phyloP scores from a whole-genome alignment of 768 basidiomycete genomes.

The Boletus rex-veris region DNA sequence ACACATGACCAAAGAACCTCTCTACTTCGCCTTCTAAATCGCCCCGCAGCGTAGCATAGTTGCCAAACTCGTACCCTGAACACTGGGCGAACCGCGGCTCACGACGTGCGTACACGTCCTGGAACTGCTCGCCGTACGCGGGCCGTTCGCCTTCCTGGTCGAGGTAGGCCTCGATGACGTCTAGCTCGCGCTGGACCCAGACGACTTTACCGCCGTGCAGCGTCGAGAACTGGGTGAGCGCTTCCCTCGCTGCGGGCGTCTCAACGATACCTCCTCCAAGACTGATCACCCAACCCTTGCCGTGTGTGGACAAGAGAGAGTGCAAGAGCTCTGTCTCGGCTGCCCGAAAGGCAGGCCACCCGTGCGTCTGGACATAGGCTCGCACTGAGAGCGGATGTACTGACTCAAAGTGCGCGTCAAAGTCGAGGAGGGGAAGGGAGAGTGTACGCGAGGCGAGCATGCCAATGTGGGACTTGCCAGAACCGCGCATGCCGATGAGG shows the following conservation, averaged over 20 bases:
- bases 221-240: conserved; percentile 63
- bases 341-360: conserved; percentile 87
- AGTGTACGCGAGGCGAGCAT: conserved; percentile 70
- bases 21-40: conserved; percentile 54
- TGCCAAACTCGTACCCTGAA: conserved; percentile 79
- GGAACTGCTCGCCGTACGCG: conserved; percentile 81
- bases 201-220: conserved; percentile 67
- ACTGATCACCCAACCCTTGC: conserved; percentile 70
- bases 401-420: conserved; percentile 73
- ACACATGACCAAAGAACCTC: conserved; percentile 88
- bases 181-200: conserved; percentile 75
- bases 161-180: conserved; percentile 81
- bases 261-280: conserved; percentile 96
- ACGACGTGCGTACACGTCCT: conserved; percentile 80
- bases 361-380: conserved; percentile 74
- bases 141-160: conserved; percentile 74
- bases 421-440: conserved; percentile 76
- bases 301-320: conserved; percentile 57
- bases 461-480: conserved; percentile 91
- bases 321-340: conserved; percentile 70
- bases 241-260: conserved; percentile 65
- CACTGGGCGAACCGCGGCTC: conserved; percentile 86
- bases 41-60: conserved; percentile 47
- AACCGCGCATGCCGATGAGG: conserved; percentile 94
- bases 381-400: conserved; percentile 60